Evolutionary conservation across 1,284 basidiomycete species (phyloP), one percentile per base, ranked within the genome.

Genomic region (Singerocomus inundabilis): DNA sequence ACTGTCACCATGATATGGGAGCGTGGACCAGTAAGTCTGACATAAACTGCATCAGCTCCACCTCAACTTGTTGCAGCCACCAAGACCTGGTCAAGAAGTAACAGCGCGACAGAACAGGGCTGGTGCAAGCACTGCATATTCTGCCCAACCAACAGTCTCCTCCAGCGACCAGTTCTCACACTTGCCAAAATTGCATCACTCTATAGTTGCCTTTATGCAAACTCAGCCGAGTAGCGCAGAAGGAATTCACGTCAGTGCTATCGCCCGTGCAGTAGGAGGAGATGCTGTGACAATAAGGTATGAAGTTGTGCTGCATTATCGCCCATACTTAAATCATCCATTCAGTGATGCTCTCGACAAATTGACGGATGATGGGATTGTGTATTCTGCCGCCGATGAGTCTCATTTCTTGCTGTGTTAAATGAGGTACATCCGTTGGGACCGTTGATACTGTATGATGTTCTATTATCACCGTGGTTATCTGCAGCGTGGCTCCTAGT

Each of bases 381-480:
- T 92, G 47, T 91, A 78, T 60, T 81, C 79, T 40, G 85, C 85
- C 1, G 74, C 80, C 41, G 85, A 89, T 61, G 84, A 88, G 36
- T 78, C 76, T 10, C 81, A 83, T 56, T 82, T 80, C 56, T 62
- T 70, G 35, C 58, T 70, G 11, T 47, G 57, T 39, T 48, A 30
- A 51, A 18, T 39, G 24, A 53, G 38, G 24, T 12, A 26, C 11
- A 36, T 16, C 12, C 41, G 15, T 30, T n/a, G 29, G 18, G 5
- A 35, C 9, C 12, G 10, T 32, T 37, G 18, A 32, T 34, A 2
- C 24, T 39, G 36, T 58, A 43, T n/a, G 25, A 11, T 48, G 39
- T 50, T 44, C 30, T 34, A 15, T 24, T 42, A n/a, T 36, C 29
- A 36, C 9, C 3, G 24, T 34, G 16, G 9, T n/a, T 37, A 21